These are phyloP conservation scores for Avena sativa DNA, from an alignment of 176 grass and related monocot genomes.

Conservation along the genomic window DNA sequence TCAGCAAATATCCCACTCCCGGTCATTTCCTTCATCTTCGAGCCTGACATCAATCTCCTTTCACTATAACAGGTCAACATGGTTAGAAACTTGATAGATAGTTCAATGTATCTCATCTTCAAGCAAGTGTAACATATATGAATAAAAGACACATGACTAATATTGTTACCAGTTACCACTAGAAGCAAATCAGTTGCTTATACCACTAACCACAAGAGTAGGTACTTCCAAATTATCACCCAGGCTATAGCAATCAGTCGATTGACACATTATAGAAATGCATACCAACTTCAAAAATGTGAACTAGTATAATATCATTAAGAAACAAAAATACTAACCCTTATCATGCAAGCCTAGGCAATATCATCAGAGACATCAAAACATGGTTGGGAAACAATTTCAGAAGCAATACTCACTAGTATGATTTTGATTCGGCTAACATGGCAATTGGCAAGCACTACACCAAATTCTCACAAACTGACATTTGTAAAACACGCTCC, in stretches of 20 bases:
- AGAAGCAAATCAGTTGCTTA: neutral
- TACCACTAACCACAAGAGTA: neutral
- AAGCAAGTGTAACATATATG: neutral
- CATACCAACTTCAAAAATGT: neutral
- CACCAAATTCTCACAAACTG: neutral
- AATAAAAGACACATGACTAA: slow-evolving; percentile 2
- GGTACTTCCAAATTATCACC: neutral
- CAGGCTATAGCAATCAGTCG: neutral
- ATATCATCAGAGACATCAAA: neutral
- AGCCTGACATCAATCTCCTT: slow-evolving; percentile 84
- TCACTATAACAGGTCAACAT: slow-evolving; percentile 42
- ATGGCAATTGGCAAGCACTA: neutral
- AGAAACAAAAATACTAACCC: neutral
- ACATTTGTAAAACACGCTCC: neutral
- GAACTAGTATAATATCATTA: neutral
- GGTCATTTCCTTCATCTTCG: slow-evolving; percentile 81
- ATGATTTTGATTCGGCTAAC: slow-evolving; percentile 6
- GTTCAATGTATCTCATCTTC: slow-evolving; percentile 14
- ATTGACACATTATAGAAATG: neutral
- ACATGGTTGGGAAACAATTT: neutral
- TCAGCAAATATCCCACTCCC: slow-evolving; percentile 85
- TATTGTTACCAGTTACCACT: neutral
- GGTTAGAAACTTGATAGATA: neutral
- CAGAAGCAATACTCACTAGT: neutral
- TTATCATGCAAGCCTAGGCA: neutral